Percentiles rank a stretch among this genome's conserved stretches.
phyloP scores from a whole-genome alignment of 116 monocot species.

The Phalaenopsis hybrid region DNA sequence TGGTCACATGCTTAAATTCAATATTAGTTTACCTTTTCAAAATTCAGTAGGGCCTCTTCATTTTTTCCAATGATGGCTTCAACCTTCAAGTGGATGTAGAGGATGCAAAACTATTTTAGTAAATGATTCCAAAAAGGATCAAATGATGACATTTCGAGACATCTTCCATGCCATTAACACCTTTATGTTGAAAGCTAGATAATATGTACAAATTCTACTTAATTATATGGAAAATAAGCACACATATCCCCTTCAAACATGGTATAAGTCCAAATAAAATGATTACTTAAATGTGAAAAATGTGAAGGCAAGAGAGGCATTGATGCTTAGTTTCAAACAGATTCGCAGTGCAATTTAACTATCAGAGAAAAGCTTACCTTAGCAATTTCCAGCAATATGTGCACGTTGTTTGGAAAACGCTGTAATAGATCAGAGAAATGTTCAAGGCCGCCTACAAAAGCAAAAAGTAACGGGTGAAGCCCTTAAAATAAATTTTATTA shows the following conservation, averaged over 20 bases:
- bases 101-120: neutral
- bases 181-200: neutral
- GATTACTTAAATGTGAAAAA: neutral
- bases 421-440: slow-evolving; percentile 73
- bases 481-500: neutral
- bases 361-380: slow-evolving; percentile 45
- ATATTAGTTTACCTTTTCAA: slow-evolving; percentile 80
- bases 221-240: neutral
- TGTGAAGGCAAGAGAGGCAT: neutral
- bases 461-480: neutral
- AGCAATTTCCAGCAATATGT: slow-evolving; percentile 85
- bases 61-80: slow-evolving; percentile 84
- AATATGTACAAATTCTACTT: neutral
- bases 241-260: neutral
- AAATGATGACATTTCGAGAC: neutral
- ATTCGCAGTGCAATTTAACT: neutral
- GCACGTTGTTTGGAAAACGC: slow-evolving; percentile 90
- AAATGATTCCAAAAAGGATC: neutral
- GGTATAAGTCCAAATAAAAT: neutral
- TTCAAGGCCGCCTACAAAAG: slow-evolving; percentile 88
- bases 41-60: slow-evolving; percentile 92
- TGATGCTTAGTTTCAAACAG: neutral
- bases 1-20: neutral
- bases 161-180: neutral
- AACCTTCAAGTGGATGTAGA: slow-evolving; percentile 48